Evolutionary conservation across 2,329 filamentous ascomycete genomes (phyloP), one percentile per base, ranked within the genome.

Genomic region (Chrysoporthe deuterocubensis): DNA sequence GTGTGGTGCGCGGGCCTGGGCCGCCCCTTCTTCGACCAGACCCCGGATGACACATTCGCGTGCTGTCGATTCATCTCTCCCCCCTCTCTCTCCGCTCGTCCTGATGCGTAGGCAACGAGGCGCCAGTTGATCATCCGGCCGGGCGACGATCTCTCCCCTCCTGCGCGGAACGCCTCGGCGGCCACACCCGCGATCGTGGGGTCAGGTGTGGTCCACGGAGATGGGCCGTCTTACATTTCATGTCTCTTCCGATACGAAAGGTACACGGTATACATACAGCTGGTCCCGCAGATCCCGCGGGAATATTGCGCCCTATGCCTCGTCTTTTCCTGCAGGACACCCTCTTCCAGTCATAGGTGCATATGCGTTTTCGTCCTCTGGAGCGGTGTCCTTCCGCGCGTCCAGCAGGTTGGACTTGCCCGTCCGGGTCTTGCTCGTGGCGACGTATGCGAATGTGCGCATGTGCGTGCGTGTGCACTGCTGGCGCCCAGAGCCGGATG

Each of bases 161-260:
- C 46, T 44, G 21, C 44, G 60, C 60, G 44, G 60, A 44, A 52
- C 32, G 60, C 40, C 18, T 62, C 26, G 43, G 60, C 43, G 44
- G 60, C 52, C 44, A 52, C 34, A 44, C 32, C 60, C 60, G 46
- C 34, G 21, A 32, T 62, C 60, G 46, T 52, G 18, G 26, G 18
- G 46, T 62, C 60, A 62, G 59, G 26, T 62, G 59, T 14, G 44
- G 18, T 32, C 21, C 43, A 44, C 13, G 37, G 14, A 61, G 40
- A 43, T 61, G 8, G 18, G 37, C 59, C 42, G 43, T 62, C 40
- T 44, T 62, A 32, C 42, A 32, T 32, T 18, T 48, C 26, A 32
- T 43, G 32, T 16, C 26, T 26, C 26, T 26, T 26, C 26, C 26
- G 26, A 26, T 26, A 26, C 26, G 26, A 26, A 26, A 26, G 26